Base-by-base conservation (phyloP, 768 basidiomycete species). In the Boletellus emodensis region DNA sequence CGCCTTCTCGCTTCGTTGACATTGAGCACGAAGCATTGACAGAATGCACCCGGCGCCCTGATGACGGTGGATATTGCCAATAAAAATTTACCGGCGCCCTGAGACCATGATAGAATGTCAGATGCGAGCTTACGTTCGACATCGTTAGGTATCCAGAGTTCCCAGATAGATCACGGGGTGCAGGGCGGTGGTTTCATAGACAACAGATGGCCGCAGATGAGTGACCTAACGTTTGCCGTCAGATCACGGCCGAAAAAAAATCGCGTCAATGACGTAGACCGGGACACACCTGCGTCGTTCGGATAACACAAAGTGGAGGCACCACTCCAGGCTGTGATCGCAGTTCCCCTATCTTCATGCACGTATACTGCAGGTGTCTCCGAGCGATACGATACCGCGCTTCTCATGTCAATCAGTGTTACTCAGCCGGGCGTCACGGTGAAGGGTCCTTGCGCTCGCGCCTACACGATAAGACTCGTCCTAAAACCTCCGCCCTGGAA, bases 351-450 rank as follows among this genome's bases (percentile, higher is more conserved):
- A 72, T 69, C 62, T 65, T 71, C 82, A 84, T 82, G 44, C 77
- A 71, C 55, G 79, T 65, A 60, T 83, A 85, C 66, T 81, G 71
- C 54, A 82, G 20, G 47, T 64, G 15, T 70, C 64, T 17, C 81
- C 82, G 49, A 82, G 79, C n/a, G 68, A 52, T 20, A 59, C 43
- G 62, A 84, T 68, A 3, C 79, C 81, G 50, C 78, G 73, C 51
- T 71, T 77, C 53, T 71, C 61, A 61, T 83, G 84, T 80, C 81
- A 83, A 18, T 51, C 66, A 18, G 61, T 52, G 6, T 71, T 73
- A 14, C 72, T 65, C 40, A 64, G 62, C 53, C 81, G 65, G 18
- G 82, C 82, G 59, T 83, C 82, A 66, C 82, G 84, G 81, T 81
- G 84, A 6, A 80, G 63, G 12, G 74, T 57, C 6, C 53, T 56